phyloP scores from a whole-genome alignment of 2,329 filamentous ascomycete species.

The Harringtonia aguacate region DNA sequence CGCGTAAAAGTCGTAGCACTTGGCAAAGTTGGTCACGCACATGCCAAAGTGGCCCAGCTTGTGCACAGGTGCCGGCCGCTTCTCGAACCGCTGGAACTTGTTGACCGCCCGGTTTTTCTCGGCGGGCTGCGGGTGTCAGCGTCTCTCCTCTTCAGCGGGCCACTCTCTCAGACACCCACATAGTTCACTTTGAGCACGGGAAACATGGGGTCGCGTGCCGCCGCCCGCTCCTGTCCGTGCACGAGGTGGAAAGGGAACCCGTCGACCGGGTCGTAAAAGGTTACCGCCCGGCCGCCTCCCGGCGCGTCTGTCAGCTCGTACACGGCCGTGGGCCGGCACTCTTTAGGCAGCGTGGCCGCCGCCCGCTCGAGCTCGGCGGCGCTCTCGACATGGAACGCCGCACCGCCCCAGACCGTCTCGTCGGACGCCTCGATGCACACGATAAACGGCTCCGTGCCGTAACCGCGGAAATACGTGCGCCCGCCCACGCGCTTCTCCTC shows the following conservation, averaged over 20 bases:
- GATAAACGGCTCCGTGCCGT: constrained; percentile 49
- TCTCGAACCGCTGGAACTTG: constrained; percentile 40
- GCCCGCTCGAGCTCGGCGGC: constrained; percentile 43
- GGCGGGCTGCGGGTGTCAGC: constrained; percentile 23
- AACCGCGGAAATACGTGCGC: constrained; percentile 49
- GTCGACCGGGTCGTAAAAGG: constrained; percentile 41
- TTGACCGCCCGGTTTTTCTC: constrained; percentile 40
- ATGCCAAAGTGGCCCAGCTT: constrained; percentile 46
- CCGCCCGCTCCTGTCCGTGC: constrained; percentile 35
- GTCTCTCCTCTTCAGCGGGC: too few relatives aligned
- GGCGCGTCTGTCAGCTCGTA: constrained; percentile 39
- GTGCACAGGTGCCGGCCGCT: constrained; percentile 27
- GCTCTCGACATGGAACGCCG: constrained; percentile 45
- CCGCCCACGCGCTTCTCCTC: constrained; percentile 26
- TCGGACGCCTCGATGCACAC: constrained; percentile 39
- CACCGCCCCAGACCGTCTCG: constrained; percentile 42
- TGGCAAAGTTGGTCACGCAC: constrained; percentile 39
- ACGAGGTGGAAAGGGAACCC: constrained; percentile 48
- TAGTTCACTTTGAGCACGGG: constrained; percentile 36
- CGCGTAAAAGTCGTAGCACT: constrained; percentile 37
- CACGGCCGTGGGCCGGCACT: constrained; percentile 34
- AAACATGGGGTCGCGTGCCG: constrained; percentile 28
- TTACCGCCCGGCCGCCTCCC: constrained; percentile 42
- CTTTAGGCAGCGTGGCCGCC: constrained; percentile 32
- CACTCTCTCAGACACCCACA: too few relatives aligned